A percentile compares a stretch with the other conserved stretches of the same genome.
phyloP scores from a whole-genome alignment of 257 asterid species.

The Solanum virginianum region DNA sequence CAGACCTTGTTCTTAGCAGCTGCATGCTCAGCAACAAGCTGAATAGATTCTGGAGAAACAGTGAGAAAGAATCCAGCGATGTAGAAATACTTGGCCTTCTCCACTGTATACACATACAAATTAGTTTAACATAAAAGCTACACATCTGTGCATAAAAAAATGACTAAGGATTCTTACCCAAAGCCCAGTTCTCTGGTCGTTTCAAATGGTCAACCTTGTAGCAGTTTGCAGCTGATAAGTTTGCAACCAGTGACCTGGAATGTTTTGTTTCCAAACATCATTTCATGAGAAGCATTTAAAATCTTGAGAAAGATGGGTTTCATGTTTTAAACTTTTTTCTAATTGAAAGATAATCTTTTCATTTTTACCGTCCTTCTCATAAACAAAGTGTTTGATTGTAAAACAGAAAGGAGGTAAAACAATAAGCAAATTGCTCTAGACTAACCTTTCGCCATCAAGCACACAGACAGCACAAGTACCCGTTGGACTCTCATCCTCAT shows the following conservation, averaged over 20 bases:
- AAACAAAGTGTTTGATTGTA: neutral
- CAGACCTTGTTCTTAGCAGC: slow-evolving; percentile 78
- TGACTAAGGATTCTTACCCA: slow-evolving; percentile 28
- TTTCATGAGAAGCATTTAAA: neutral
- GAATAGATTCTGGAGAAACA: slow-evolving; percentile 92
- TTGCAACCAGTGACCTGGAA: slow-evolving; percentile 85
- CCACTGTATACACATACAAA: slow-evolving; percentile 39
- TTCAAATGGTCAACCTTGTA: slow-evolving; percentile 77
- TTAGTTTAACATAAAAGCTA: neutral
- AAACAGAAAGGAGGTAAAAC: neutral
- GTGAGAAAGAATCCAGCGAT: slow-evolving; percentile 97
- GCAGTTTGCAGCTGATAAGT: slow-evolving; percentile 91
- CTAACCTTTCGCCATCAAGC: slow-evolving; percentile 83
- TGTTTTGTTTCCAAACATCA: neutral
- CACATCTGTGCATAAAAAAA: neutral
- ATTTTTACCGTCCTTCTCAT: neutral
- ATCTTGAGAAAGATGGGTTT: neutral
- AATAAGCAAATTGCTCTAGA: neutral
- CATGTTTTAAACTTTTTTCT: neutral
- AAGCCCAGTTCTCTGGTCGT: slow-evolving; percentile 81
- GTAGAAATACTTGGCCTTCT: slow-evolving; percentile 84
- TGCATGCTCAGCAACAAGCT: slow-evolving; percentile 94
- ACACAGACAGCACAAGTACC: slow-evolving; percentile 97
- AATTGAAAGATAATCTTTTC: neutral
- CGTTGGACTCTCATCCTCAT: slow-evolving; percentile 82